Percentiles rank a stretch among this genome's conserved stretches.
phyloP scores from a whole-genome alignment of 2,329 filamentous ascomycete genomes.

The Ascosphaera apis region DNA sequence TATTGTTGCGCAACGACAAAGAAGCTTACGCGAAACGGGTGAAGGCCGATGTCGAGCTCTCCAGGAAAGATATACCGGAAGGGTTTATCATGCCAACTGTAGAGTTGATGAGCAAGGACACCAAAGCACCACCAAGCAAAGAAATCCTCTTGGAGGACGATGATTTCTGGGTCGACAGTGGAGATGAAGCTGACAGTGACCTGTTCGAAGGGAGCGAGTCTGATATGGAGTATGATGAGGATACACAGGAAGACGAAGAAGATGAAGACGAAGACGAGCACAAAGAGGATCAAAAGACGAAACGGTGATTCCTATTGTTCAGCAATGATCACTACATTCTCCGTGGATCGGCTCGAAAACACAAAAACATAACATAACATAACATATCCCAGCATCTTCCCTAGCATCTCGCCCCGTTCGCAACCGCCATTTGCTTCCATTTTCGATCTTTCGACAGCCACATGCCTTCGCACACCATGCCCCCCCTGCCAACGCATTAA shows the following conservation, averaged over 20 bases:
- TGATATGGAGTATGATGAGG: constrained; percentile 22
- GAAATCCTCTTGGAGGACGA: constrained; percentile 40
- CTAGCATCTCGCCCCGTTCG: too few relatives aligned
- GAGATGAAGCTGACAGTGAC: constrained; percentile 46
- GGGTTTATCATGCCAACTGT: constrained; percentile 66
- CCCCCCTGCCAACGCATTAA: too few relatives aligned
- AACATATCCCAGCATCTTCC: too few relatives aligned
- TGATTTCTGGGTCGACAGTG: constrained; percentile 61
- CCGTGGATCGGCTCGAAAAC: too few relatives aligned
- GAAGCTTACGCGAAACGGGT: constrained; percentile 48
- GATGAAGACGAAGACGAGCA: constrained; percentile 4
- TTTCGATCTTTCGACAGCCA: too few relatives aligned
- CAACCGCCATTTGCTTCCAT: too few relatives aligned
- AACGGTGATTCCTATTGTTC: too few relatives aligned
- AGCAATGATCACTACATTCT: too few relatives aligned
- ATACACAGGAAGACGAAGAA: constrained; percentile 31
- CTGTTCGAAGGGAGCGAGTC: constrained; percentile 56
- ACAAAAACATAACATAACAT: too few relatives aligned
- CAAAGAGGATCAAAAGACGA: neutral
- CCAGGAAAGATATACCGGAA: constrained; percentile 55
- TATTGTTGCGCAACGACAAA: constrained; percentile 57
- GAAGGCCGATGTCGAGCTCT: constrained; percentile 43
- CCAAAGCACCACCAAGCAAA: constrained; percentile 8
- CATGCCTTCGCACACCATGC: too few relatives aligned
- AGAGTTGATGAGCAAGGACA: constrained; percentile 24